Evolutionary conservation across 2,329 filamentous ascomycete genomes (phyloP), one percentile per base, ranked within the genome.

Genomic region (Hortaea werneckii): DNA sequence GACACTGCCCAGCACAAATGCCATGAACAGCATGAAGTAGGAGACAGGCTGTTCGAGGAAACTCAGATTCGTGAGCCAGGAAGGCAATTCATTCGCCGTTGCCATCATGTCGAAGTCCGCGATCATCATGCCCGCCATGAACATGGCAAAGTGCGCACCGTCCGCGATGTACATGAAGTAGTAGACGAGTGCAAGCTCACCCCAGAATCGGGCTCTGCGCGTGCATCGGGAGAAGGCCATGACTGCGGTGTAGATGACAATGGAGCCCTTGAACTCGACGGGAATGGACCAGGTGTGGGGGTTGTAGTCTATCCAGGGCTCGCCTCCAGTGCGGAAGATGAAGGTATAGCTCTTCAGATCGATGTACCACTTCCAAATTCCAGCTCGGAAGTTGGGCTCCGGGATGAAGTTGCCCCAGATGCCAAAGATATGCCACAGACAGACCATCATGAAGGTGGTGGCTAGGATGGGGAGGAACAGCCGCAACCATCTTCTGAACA

Each of bases 311-410:
- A 80, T 70, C 68, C 77, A 81, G 8, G 76, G 73, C 7, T 73
- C 65, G 1, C 74, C 75, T 5, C 78, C 77, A 6, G 69, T 69
- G 37, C 76, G 74, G 64, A 78, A 85, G 35, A 83, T 59, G 58
- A 81, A 85, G 62, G 75, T 84, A 65, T 81, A 84, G 60, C 83
- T 83, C 59, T 84, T 85, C 58, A 77, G 68, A 58, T 84, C 77
- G 49, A 57, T 58, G 44, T 73, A 71, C 68, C 68, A 71, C 34
- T 64, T 67, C 67, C 72, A 76, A 1, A 78, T 49, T 54, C 80
- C 77, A 8, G 70, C 71, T 6, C 58, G 49, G 54, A 72, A 71
- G 29, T 53, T 74, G 4, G 51, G 51, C 48, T 73, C 61, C 8
- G 64, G 53, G 34, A 10, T 65, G 20, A 62, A 62, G 42, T 54